A percentile compares a stretch with the other conserved stretches of the same genome.
Conservation (phyloP, 306 rosid genomes). For the Begonia fuchsioides region DNA sequence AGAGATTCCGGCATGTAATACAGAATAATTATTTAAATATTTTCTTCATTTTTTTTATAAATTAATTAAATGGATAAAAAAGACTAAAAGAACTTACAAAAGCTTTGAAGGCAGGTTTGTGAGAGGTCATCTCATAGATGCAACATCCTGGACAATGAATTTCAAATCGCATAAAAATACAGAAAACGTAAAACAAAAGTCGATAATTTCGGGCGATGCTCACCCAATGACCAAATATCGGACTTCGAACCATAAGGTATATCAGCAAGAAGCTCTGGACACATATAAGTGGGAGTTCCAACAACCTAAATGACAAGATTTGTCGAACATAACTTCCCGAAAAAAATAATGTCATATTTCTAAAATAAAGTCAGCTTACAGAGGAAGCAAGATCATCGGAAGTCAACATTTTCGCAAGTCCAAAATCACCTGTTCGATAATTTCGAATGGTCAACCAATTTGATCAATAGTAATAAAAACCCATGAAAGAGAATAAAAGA, state of each 20-base stretch:
- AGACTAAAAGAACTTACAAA: slow-evolving; percentile 49
- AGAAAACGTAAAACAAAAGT: no score
- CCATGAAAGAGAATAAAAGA: slow-evolving; percentile 1
- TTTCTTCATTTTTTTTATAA: no score
- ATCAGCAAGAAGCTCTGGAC: slow-evolving; percentile 99
- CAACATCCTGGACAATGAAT: slow-evolving; percentile 67
- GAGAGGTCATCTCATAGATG: slow-evolving; percentile 83
- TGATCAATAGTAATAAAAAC: not conserved
- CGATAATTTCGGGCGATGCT: slow-evolving; percentile 3
- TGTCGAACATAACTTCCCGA: not conserved
- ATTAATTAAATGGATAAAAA: slow-evolving; percentile 4
- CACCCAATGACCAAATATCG: slow-evolving; percentile 98
- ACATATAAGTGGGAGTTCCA: slow-evolving; percentile 99
- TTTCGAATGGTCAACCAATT: slow-evolving; percentile 18
- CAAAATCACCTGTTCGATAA: slow-evolving; percentile 79
- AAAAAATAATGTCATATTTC: not conserved
- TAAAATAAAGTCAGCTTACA: slow-evolving; percentile 32
- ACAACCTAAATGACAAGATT: slow-evolving; percentile 48
- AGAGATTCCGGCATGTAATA: no score
- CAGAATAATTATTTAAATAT: no score
- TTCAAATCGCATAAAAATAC: slow-evolving; percentile 1
- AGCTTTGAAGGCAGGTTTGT: slow-evolving; percentile 88
- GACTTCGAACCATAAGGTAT: slow-evolving; percentile 98
- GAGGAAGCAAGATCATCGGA: slow-evolving; percentile 98
- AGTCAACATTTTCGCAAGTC: slow-evolving; percentile 91